These are phyloP conservation scores for Pythium periplocum DNA, from an alignment of 352 stramenopile genomes.

Conservation along the genomic window DNA sequence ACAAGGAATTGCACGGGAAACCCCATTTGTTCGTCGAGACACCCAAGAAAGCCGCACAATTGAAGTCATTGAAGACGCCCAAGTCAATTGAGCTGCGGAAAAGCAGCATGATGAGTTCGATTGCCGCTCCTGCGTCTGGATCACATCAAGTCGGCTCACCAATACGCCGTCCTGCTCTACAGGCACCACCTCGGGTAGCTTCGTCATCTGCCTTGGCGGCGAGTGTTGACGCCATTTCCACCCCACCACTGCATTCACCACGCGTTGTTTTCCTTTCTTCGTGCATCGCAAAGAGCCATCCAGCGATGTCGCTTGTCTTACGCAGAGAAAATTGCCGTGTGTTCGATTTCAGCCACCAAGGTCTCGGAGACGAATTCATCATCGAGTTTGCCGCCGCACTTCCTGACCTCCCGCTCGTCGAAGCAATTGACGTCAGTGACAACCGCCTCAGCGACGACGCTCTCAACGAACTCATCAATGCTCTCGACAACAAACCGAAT, in stretches of 20 bases:
- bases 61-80: constrained; percentile 16
- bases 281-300: constrained; percentile 38
- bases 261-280: constrained; percentile 42
- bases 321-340: constrained; percentile 35
- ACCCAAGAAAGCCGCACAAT: constrained; percentile 4
- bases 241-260: constrained; percentile 33
- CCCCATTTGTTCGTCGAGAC: constrained; percentile 48
- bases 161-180: constrained; percentile 11
- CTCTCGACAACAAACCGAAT: constrained; percentile 66
- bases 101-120: constrained; percentile 12
- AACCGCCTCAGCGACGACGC: constrained; percentile 52
- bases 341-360: constrained; percentile 61
- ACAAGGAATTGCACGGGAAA: constrained; percentile 49
- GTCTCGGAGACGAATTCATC: constrained; percentile 56
- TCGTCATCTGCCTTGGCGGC: not conserved
- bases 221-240: constrained; percentile 2
- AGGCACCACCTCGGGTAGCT: constrained; percentile 2
- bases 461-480: constrained; percentile 42
- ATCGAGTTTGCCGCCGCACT: constrained; percentile 53
- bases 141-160: not conserved
- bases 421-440: constrained; percentile 56
- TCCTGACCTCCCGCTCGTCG: constrained; percentile 53
- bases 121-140: not conserved
- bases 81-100: constrained; percentile 15
- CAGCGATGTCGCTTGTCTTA: constrained; percentile 39